phyloP scores from a whole-genome alignment of 257 asterid genomes.

The Solanum paucissectum region DNA sequence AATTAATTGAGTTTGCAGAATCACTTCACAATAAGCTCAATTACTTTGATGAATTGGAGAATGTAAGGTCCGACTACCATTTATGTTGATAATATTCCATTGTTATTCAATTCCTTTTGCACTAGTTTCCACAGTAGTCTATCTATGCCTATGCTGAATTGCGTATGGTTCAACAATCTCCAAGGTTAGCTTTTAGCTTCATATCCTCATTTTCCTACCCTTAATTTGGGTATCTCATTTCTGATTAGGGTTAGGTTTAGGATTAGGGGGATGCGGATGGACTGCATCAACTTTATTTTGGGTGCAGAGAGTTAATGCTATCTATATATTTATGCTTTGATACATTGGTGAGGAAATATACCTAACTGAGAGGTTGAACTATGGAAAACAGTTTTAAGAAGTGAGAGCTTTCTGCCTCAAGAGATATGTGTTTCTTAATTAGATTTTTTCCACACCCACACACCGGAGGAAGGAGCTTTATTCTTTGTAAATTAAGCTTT shows the following conservation, averaged over 20 bases:
- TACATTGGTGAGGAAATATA: not conserved
- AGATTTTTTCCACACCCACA: not conserved
- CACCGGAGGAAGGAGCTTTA: not conserved
- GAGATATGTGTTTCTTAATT: not conserved
- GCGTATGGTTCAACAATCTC: not conserved
- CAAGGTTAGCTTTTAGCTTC: not conserved
- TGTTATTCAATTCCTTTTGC: not conserved
- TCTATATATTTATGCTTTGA: not conserved
- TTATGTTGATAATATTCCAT: slow-evolving; percentile 11
- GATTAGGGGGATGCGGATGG: not conserved
- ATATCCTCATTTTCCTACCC: not conserved
- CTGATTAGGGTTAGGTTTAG: not conserved
- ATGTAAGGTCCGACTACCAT: slow-evolving; percentile 62
- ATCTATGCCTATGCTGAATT: not conserved
- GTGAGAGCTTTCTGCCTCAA: not conserved
- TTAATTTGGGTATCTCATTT: not conserved
- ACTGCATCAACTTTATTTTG: not conserved
- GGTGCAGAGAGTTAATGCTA: not conserved
- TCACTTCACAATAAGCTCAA: slow-evolving; percentile 93
- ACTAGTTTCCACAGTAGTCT: not conserved
- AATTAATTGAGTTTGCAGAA: slow-evolving; percentile 84
- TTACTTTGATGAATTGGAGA: slow-evolving; percentile 98
- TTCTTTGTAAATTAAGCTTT: not conserved
- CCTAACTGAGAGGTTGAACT: not conserved
- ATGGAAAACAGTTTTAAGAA: not conserved